Evolutionary conservation across 768 basidiomycete species (phyloP).

Genomic region (Calocybe gangraenosa): DNA sequence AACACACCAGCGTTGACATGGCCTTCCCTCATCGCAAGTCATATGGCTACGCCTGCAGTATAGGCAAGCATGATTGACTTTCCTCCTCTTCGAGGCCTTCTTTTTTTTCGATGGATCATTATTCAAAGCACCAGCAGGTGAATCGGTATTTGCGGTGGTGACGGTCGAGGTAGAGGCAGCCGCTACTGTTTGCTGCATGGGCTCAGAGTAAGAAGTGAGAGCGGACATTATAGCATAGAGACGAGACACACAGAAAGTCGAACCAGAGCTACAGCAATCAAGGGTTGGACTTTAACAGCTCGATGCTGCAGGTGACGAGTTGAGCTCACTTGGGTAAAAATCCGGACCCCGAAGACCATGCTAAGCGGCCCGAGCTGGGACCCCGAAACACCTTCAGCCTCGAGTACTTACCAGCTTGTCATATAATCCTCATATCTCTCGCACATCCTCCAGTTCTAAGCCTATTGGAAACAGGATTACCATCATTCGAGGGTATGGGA

Average conservation of each 20-base stretch:
- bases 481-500: no score
- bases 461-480: no score
- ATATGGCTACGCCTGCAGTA: constrained; percentile 93
- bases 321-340: neutral
- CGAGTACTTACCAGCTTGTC: no score
- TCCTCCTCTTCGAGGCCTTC: constrained; percentile 64
- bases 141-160: neutral
- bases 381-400: no score
- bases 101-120: constrained; percentile 18
- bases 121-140: no score
- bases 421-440: no score
- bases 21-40: constrained; percentile 86
- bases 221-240: neutral
- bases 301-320: no score
- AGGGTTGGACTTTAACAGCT: no score
- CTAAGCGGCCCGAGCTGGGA: no score
- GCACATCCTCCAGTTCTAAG: no score
- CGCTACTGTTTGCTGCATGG: neutral
- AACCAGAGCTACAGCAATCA: no score
- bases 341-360: neutral
- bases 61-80: constrained; percentile 90
- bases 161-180: neutral
- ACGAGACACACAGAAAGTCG: no score
- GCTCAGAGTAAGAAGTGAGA: neutral
- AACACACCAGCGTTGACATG: constrained; percentile 92